These are phyloP conservation scores for Mycosarcoma maydis DNA, from an alignment of 1,284 basidiomycete genomes.

Conservation along the genomic window DNA sequence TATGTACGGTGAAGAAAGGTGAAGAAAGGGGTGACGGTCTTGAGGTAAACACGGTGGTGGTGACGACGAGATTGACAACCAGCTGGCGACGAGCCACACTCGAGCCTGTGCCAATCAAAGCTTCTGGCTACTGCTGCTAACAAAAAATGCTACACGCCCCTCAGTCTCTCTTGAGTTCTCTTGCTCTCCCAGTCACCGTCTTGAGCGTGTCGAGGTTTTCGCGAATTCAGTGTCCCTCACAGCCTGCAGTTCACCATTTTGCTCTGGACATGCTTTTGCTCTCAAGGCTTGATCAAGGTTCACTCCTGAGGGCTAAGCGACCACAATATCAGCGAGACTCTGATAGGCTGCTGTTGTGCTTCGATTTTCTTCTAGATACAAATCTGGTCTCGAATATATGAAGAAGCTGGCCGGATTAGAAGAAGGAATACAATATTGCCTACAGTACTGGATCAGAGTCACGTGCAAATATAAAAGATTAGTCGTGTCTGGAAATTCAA, in stretches of 20 bases:
- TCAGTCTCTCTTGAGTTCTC: neutral
- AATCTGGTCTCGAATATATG: neutral
- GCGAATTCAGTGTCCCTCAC: neutral
- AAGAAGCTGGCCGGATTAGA: neutral
- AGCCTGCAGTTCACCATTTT: no score
- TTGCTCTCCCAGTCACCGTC: neutral
- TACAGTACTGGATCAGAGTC: constrained; percentile 1
- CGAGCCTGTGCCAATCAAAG: no score
- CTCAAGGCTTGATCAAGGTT: constrained; percentile 1
- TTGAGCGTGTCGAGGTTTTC: neutral
- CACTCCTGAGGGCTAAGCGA: no score
- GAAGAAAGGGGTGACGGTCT: constrained; percentile 20
- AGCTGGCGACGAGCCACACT: constrained; percentile 13
- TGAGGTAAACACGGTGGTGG: constrained; percentile 31
- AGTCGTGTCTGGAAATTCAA: no score
- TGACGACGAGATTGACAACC: constrained; percentile 34
- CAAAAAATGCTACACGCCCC: neutral
- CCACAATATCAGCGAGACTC: no score
- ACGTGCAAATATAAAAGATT: neutral
- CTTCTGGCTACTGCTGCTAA: no score
- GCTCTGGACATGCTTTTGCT: no score
- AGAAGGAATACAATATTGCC: no score
- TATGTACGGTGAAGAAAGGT: constrained; percentile 39
- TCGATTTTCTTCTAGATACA: no score
- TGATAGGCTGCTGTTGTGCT: no score